A percentile compares a stretch with the other conserved stretches of the same genome.
Conservation (phyloP, 2,329 filamentous ascomycete genomes). For the Calonectria henricotiae region DNA sequence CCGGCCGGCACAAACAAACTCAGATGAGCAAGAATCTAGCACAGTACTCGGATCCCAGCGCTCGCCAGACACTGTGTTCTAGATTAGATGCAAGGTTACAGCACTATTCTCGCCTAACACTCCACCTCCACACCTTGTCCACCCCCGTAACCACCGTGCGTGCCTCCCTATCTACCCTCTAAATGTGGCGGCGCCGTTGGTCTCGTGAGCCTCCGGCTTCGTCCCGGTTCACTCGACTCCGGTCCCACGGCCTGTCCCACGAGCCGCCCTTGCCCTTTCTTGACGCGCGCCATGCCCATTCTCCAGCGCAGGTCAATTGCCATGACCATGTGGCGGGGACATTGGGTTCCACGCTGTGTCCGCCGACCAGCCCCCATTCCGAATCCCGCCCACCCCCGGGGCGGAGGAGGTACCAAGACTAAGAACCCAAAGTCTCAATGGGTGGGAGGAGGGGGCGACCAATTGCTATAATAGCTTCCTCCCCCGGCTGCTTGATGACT, state of each 20-base stretch:
- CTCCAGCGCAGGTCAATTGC: slow-evolving; percentile 38
- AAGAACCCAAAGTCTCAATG: slow-evolving; percentile 19
- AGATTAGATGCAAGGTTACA: slow-evolving; percentile 20
- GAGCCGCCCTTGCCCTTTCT: slow-evolving; percentile 40
- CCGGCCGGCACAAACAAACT: slow-evolving; percentile 11
- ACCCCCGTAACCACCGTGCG: slow-evolving; percentile 36
- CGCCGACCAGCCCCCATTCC: slow-evolving; percentile 20
- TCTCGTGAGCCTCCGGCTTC: slow-evolving; percentile 51
- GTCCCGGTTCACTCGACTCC: slow-evolving; percentile 52
- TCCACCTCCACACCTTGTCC: slow-evolving; percentile 33
- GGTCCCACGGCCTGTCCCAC: slow-evolving; percentile 50
- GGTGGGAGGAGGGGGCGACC: slow-evolving; percentile 27
- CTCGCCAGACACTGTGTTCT: slow-evolving; percentile 15
- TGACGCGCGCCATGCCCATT: slow-evolving; percentile 16
- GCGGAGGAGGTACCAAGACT: slow-evolving; percentile 6
- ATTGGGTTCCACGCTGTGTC: slow-evolving; percentile 28
- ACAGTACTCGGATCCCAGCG: slow-evolving; percentile 2
- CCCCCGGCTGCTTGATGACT: slow-evolving; percentile 41
- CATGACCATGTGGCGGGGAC: slow-evolving; percentile 36
- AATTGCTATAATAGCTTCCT: slow-evolving; percentile 53
- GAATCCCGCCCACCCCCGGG: slow-evolving; percentile 22
- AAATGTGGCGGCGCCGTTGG: slow-evolving; percentile 46
- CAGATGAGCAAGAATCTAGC: background rate
- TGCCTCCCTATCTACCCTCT: slow-evolving; percentile 26
- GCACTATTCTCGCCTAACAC: slow-evolving; percentile 9